phyloP scores from a whole-genome alignment of 1,284 basidiomycete genomes.

The Cerrena zonata region DNA sequence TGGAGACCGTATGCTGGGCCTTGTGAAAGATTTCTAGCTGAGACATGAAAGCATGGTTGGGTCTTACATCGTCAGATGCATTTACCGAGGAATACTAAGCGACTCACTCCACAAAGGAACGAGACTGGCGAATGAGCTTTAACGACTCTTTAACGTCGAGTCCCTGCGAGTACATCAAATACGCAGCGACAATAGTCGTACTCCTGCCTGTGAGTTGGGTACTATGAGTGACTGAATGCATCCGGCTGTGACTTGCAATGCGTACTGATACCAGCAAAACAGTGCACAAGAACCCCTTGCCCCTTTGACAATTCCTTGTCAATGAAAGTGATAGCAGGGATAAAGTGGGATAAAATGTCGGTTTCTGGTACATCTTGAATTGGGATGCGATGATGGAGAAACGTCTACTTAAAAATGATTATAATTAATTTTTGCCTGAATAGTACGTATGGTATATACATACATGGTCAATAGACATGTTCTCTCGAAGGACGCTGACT shows the following conservation, averaged over 20 bases:
- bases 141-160: conserved; percentile 66
- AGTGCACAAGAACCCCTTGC: conserved; percentile 78
- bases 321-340: conserved; percentile 76
- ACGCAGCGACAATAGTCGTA: conserved; percentile 77
- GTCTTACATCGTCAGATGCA: conserved; percentile 38
- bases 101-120: conserved; percentile 69
- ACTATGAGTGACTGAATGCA: too few relatives aligned
- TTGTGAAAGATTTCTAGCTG: conserved; percentile 76
- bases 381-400: conserved; percentile 64
- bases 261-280: conserved; percentile 81
- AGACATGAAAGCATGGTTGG: conserved; percentile 71
- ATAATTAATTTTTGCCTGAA: conserved; percentile 45
- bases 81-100: neutral
- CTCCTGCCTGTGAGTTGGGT: conserved; percentile 54
- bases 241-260: too few relatives aligned
- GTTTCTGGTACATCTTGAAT: conserved; percentile 66
- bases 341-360: conserved; percentile 73
- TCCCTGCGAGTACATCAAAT: conserved; percentile 70
- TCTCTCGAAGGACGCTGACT: conserved; percentile 66
- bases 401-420: conserved; percentile 57
- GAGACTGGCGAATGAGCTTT: conserved; percentile 55
- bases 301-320: conserved; percentile 68
- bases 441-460: conserved; percentile 18
- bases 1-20: conserved; percentile 65
- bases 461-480: conserved; percentile 60